phyloP scores from a whole-genome alignment of 2,329 filamentous ascomycete genomes.

The Fusarium liriodendri region DNA sequence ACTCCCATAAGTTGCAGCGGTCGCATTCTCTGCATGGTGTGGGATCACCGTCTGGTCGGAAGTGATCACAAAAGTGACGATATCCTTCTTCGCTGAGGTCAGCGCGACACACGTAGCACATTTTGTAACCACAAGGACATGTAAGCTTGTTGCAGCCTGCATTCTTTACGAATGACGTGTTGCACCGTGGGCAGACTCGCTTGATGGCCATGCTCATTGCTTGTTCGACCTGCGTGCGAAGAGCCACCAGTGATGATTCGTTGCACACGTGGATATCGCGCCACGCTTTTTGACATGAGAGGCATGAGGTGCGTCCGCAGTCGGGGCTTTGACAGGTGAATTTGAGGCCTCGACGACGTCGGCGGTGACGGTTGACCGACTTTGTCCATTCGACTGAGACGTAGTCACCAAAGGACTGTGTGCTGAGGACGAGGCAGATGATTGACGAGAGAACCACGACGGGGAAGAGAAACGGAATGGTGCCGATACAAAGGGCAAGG shows the following conservation, averaged over 20 bases:
- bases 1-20: slow-evolving; percentile 82
- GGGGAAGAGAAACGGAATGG: slow-evolving; percentile 68
- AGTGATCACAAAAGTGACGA: slow-evolving; percentile 95
- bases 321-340: slow-evolving; percentile 80
- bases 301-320: slow-evolving; percentile 80
- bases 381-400: slow-evolving; percentile 62
- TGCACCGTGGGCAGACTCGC: slow-evolving; percentile 91
- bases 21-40: slow-evolving; percentile 82
- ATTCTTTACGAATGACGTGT: slow-evolving; percentile 91
- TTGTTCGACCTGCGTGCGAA: slow-evolving; percentile 90
- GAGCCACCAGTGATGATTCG: slow-evolving; percentile 81
- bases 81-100: slow-evolving; percentile 83
- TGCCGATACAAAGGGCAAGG: slow-evolving; percentile 62
- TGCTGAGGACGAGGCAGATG: slow-evolving; percentile 56
- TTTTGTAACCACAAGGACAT: slow-evolving; percentile 94
- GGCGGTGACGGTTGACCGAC: slow-evolving; percentile 74
- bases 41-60: slow-evolving; percentile 81
- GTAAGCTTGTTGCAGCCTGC: slow-evolving; percentile 97
- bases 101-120: slow-evolving; percentile 96
- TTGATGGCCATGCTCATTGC: slow-evolving; percentile 95
- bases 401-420: slow-evolving; percentile 56
- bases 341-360: slow-evolving; percentile 77
- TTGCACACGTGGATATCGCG: slow-evolving; percentile 90
- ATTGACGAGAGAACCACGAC: slow-evolving; percentile 61
- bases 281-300: slow-evolving; percentile 86